phyloP scores from a whole-genome alignment of 345 rosid species.

The Populus alba region DNA sequence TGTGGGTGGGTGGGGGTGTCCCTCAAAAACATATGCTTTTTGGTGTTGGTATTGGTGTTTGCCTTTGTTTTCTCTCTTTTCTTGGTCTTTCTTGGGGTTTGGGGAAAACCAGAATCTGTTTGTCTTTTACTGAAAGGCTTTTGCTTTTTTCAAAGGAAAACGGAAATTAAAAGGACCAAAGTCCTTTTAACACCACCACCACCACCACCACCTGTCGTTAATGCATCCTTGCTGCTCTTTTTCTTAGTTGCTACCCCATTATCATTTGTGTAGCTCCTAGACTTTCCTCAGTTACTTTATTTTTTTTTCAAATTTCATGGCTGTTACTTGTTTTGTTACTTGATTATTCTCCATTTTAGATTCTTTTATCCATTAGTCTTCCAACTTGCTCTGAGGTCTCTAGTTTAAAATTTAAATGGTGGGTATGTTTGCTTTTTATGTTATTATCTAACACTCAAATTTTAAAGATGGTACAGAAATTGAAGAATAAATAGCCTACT shows the following conservation, averaged over 20 bases:
- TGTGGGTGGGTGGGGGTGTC: slow-evolving; percentile 45
- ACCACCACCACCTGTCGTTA: slow-evolving; percentile 8
- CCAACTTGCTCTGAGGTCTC: too few species aligned
- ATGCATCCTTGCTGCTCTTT: neutral
- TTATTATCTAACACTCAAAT: too few species aligned
- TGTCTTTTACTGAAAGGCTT: slow-evolving; percentile 34
- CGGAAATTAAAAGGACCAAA: slow-evolving; percentile 7
- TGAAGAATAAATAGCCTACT: too few species aligned
- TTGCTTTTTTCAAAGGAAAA: slow-evolving; percentile 30
- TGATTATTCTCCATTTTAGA: neutral
- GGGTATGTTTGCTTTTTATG: too few species aligned
- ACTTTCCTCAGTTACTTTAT: neutral
- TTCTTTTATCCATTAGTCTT: neutral
- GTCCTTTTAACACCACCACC: neutral
- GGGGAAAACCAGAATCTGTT: slow-evolving; percentile 45
- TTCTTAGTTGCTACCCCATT: neutral
- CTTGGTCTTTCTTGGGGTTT: slow-evolving; percentile 36
- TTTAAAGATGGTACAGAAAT: too few species aligned
- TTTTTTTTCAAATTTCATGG: neutral
- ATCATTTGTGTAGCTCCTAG: neutral
- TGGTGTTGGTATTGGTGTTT: slow-evolving; percentile 30
- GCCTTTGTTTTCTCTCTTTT: slow-evolving; percentile 7
- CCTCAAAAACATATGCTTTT: slow-evolving; percentile 15
- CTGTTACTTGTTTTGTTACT: neutral
- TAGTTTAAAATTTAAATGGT: too few species aligned